Percentiles rank a stretch among this genome's conserved stretches.
Evolutionary conservation across 257 asterid species (phyloP).

Genomic region (Capsicum baccatum): DNA sequence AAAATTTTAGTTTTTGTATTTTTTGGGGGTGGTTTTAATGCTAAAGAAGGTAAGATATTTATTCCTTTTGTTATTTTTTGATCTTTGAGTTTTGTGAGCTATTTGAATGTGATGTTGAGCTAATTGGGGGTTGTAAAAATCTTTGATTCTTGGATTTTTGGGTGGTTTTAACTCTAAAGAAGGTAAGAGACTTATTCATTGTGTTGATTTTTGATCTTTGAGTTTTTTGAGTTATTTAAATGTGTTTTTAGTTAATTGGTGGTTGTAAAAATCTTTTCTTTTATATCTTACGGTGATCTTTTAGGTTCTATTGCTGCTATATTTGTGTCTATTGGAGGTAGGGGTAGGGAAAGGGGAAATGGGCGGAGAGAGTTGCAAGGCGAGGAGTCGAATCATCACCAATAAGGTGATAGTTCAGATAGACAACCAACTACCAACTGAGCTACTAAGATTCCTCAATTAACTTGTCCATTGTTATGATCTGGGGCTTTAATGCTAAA

Average conservation of each 20-base stretch:
- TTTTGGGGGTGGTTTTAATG: conserved; percentile 48
- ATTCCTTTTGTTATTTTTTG: conserved; percentile 70
- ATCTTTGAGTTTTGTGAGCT: conserved; percentile 29
- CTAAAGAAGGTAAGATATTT: conserved; percentile 40
- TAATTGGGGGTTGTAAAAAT: neutral
- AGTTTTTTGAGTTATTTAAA: neutral
- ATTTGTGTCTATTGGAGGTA: conserved; percentile 76
- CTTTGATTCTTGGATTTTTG: neutral
- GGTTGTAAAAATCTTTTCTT: neutral
- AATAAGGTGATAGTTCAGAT: too few species aligned
- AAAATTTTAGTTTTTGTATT: neutral
- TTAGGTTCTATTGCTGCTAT: conserved; percentile 96
- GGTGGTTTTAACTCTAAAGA: too few species aligned
- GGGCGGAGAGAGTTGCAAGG: too few species aligned
- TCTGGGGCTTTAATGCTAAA: neutral
- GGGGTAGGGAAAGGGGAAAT: too few species aligned
- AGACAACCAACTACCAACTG: too few species aligned
- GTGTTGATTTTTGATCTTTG: conserved; percentile 24
- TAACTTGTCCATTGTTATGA: conserved; percentile 48
- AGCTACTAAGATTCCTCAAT: too few species aligned
- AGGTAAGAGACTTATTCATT: conserved; percentile 28
- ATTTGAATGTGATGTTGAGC: neutral
- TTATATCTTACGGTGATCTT: conserved; percentile 20
- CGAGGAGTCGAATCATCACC: too few species aligned
- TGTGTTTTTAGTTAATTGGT: conserved; percentile 9